Conservation (phyloP, 805 yeast genomes). For the Ogataea philodendri region DNA sequence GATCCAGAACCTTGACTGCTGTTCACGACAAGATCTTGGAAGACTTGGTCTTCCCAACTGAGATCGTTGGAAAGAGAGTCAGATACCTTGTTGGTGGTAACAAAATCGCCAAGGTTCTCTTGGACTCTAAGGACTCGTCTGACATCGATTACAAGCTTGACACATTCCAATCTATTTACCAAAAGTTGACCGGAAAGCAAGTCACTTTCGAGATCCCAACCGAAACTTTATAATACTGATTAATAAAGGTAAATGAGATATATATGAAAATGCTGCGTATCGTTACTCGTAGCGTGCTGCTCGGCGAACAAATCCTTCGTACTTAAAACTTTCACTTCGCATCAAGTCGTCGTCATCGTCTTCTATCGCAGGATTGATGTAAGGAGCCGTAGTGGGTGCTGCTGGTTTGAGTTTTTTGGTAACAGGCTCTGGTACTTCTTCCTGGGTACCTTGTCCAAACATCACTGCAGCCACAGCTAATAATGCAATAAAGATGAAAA, state of each 20-base stretch:
- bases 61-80: slow-evolving; percentile 98
- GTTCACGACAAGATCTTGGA: slow-evolving; percentile 98
- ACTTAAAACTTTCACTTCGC: slow-evolving; percentile 14
- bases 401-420: slow-evolving; percentile 2
- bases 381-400: too few species aligned
- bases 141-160: slow-evolving; percentile 98
- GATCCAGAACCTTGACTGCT: slow-evolving; percentile 98
- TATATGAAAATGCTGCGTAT: slow-evolving; percentile 7
- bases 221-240: slow-evolving; percentile 41
- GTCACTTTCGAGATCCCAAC: slow-evolving; percentile 94
- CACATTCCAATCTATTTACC: slow-evolving; percentile 98
- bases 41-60: slow-evolving; percentile 99
- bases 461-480: slow-evolving; percentile 8
- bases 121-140: slow-evolving; percentile 96
- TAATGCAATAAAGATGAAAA: slow-evolving; percentile 9
- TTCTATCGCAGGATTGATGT: background rate
- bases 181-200: slow-evolving; percentile 98
- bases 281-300: slow-evolving; percentile 17
- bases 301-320: slow-evolving; percentile 20
- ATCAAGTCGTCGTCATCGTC: slow-evolving; percentile 5
- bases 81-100: slow-evolving; percentile 98
- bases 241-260: slow-evolving; percentile 12
- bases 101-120: slow-evolving; percentile 96
- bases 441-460: slow-evolving; percentile 4
- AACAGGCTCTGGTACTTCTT: background rate